Percentiles rank a stretch among this genome's conserved stretches.
Conservation (phyloP, 192 early-diverging fungal species). For the Coemansia furcata region DNA sequence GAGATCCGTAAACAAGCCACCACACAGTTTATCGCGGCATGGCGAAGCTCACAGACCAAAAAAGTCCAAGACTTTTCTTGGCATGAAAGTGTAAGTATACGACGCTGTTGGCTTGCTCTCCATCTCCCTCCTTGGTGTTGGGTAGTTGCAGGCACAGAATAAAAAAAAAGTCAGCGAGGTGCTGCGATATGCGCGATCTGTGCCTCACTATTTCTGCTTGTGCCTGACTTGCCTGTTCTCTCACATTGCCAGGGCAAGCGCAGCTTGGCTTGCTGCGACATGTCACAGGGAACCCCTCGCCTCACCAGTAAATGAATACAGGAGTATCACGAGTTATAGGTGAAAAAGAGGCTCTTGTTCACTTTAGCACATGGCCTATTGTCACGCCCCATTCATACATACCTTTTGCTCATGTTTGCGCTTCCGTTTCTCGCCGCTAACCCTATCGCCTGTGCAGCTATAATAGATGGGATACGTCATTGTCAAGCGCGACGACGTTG, state of each 20-base stretch:
- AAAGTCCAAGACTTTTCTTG: constrained; percentile 41
- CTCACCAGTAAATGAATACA: neutral
- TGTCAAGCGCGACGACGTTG: constrained; percentile 44
- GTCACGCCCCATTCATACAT: neutral
- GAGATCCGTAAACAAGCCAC: constrained; percentile 50
- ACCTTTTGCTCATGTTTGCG: neutral
- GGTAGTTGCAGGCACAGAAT: neutral
- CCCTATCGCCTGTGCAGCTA: neutral
- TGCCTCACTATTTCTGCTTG: neutral
- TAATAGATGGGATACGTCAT: constrained; percentile 50
- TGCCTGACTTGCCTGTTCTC: neutral
- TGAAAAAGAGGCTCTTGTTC: neutral
- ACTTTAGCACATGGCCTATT: neutral
- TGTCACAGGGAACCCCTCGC: neutral
- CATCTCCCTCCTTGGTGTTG: neutral
- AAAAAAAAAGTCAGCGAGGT: neutral
- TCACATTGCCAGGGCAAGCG: neutral
- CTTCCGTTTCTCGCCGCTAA: constrained; percentile 6
- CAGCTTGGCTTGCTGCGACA: neutral
- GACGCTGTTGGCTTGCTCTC: too few species aligned
- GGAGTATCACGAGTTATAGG: neutral
- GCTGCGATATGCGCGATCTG: constrained; percentile 2
- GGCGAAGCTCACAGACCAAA: constrained; percentile 30
- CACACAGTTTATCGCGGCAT: constrained; percentile 48
- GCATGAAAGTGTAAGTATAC: constrained; percentile 51